Evolutionary conservation across 192 early-diverging fungal genomes (phyloP).

Genomic region (Coemansia sp.): DNA sequence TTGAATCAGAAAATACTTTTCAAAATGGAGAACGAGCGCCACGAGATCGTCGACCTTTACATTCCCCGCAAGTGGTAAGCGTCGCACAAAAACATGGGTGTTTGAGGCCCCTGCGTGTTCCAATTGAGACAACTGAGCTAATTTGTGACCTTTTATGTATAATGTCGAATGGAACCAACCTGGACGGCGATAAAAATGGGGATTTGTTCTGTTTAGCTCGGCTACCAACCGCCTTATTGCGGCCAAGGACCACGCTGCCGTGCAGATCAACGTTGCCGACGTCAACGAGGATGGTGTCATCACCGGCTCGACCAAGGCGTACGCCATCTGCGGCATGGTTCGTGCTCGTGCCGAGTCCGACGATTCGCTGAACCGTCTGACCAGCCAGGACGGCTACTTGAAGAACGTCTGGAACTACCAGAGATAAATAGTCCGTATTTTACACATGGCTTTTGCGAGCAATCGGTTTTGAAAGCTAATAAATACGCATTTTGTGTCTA

Average conservation of each 20-base stretch:
- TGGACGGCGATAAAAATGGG: too few relatives aligned
- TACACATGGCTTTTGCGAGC: neutral
- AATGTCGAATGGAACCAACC: too few relatives aligned
- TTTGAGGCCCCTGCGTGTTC: too few relatives aligned
- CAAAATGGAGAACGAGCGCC: slow-evolving; percentile 50
- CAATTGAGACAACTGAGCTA: too few relatives aligned
- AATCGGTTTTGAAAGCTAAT: neutral
- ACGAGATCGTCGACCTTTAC: slow-evolving; percentile 79
- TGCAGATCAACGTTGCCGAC: slow-evolving; percentile 92
- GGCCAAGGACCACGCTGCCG: slow-evolving; percentile 98
- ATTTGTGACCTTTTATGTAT: too few relatives aligned
- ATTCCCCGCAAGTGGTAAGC: slow-evolving; percentile 83
- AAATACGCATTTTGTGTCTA: neutral
- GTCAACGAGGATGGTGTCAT: slow-evolving; percentile 82
- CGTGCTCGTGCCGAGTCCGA: slow-evolving; percentile 88
- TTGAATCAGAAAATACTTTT: slow-evolving; percentile 2
- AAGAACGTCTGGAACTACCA: slow-evolving; percentile 77
- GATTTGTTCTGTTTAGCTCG: slow-evolving; percentile 52
- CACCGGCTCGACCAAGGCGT: slow-evolving; percentile 68
- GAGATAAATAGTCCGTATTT: slow-evolving; percentile 52
- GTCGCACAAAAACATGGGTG: neutral
- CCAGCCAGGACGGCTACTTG: slow-evolving; percentile 71
- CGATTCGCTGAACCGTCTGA: slow-evolving; percentile 95
- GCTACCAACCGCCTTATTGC: slow-evolving; percentile 97
- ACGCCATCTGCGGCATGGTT: slow-evolving; percentile 81